Base-by-base conservation (phyloP, 2,329 filamentous ascomycete species). In the Cadophora sp. region DNA sequence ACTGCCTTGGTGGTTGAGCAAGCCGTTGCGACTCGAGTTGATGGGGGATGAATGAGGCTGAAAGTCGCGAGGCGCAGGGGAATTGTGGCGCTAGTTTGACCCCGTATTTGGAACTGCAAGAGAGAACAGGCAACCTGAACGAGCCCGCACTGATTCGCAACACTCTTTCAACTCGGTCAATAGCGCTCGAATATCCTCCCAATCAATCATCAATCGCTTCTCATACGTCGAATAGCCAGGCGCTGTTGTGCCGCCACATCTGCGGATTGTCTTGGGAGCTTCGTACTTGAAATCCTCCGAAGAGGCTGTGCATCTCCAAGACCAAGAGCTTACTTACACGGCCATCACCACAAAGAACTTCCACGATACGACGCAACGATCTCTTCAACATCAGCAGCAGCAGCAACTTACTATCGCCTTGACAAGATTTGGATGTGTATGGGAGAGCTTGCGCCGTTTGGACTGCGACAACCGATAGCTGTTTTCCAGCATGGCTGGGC, bases 401-500 rank as follows among this genome's bases (percentile, higher is more conserved):
- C 51, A 33, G 20, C 30, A 47, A 39, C 41, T 8, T 9, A 47
- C 18, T 50, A 36, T 48, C 58, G 5, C 33, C 39, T 33, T 33
- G 16, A 43, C 18, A 36, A 41, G 55, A 53, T 41, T 68, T 70
- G 70, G 66, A 71, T 73, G 73, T 68, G 51, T 51, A 63, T 59
- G 58, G 66, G 63, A 63, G 53, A 65, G 47, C 53, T 62, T 71
- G 70, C 67, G 68, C 70, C 59, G 62, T 68, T 65, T 66, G 67
- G 67, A 74, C 64, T 74, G 73, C 72, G 72, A 73, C 72, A 62
- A 70, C 62, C 60, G 59, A 51, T 61, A 72, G 71, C 72, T 76
- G 68, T 68, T 64, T 66, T 70, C 74, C 81, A 82, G 82, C 80
- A 90, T 90, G 88, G 84, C 87, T 81, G 87, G 86, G 81, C 83